phyloP scores from a whole-genome alignment of 140 eudicot species.

The Oenanthe javanica region DNA sequence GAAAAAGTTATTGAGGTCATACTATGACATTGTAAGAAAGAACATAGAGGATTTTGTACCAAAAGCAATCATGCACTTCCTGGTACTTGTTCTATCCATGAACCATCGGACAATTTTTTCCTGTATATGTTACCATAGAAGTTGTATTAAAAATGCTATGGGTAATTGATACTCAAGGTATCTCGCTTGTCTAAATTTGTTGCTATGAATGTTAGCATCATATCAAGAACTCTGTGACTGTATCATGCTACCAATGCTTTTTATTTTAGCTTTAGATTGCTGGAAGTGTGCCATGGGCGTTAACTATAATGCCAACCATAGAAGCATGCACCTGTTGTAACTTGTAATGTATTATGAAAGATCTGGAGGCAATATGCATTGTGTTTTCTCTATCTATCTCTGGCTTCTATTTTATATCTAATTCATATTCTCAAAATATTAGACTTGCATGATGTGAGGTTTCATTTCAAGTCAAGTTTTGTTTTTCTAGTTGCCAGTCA shows the following conservation, averaged over 20 bases:
- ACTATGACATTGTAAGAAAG: constrained; percentile 94
- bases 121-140: neutral
- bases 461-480: neutral
- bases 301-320: neutral
- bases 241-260: neutral
- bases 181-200: neutral
- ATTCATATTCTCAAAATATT: neutral
- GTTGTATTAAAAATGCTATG: neutral
- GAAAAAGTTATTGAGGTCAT: constrained; percentile 70
- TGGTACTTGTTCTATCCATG: constrained; percentile 42
- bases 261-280: neutral
- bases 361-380: neutral
- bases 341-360: neutral
- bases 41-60: constrained; percentile 91
- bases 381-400: neutral
- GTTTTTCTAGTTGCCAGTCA: neutral
- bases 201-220: neutral
- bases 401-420: neutral
- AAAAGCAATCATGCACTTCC: constrained; percentile 97
- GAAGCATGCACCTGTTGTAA: neutral
- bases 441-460: neutral
- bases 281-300: neutral
- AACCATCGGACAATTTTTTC: neutral
- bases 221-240: neutral
- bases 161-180: neutral